Conservation (phyloP, 1,139 yeast genomes). For the Lodderomyces jiufengensis region DNA sequence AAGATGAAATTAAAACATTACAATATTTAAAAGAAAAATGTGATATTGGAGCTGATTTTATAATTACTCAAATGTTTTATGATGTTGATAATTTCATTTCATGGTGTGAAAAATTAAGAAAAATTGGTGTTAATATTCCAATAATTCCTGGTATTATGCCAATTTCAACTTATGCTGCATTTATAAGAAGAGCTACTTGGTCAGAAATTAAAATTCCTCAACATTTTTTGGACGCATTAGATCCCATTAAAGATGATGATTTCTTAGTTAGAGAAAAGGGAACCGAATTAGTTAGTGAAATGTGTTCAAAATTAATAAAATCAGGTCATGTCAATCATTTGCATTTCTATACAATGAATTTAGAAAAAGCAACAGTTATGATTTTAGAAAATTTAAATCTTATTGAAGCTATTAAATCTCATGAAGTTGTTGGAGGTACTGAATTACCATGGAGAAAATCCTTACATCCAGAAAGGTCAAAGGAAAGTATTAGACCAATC, state of each 20-base stretch:
- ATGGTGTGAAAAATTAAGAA: slow-evolving; percentile 77
- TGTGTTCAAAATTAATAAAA: slow-evolving; percentile 72
- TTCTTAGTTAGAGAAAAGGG: slow-evolving; percentile 84
- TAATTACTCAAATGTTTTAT: slow-evolving; percentile 89
- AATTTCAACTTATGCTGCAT: slow-evolving; percentile 88
- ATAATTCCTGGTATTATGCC: slow-evolving; percentile 99
- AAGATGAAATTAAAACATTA: slow-evolving; percentile 53
- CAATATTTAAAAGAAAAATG: slow-evolving; percentile 77
- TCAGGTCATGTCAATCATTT: slow-evolving; percentile 79
- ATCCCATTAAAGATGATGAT: slow-evolving; percentile 88
- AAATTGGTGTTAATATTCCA: slow-evolving; percentile 76
- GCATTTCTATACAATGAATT: slow-evolving; percentile 95
- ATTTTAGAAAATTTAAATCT: slow-evolving; percentile 71
- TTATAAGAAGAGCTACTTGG: slow-evolving; percentile 92
- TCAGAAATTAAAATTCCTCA: slow-evolving; percentile 79
- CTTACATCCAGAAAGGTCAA: slow-evolving; percentile 72
- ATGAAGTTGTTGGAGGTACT: slow-evolving; percentile 38
- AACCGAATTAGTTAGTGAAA: slow-evolving; percentile 73
- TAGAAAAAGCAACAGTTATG: slow-evolving; percentile 88
- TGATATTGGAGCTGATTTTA: slow-evolving; percentile 90
- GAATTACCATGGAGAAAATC: slow-evolving; percentile 88
- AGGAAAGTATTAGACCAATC: slow-evolving; percentile 87
- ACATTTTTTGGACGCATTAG: slow-evolving; percentile 65
- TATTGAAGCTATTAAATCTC: slow-evolving; percentile 42
- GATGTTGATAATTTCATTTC: slow-evolving; percentile 79